These are phyloP conservation scores for Fusarium clavum DNA, from an alignment of 2,329 filamentous ascomycete genomes.

Conservation along the genomic window DNA sequence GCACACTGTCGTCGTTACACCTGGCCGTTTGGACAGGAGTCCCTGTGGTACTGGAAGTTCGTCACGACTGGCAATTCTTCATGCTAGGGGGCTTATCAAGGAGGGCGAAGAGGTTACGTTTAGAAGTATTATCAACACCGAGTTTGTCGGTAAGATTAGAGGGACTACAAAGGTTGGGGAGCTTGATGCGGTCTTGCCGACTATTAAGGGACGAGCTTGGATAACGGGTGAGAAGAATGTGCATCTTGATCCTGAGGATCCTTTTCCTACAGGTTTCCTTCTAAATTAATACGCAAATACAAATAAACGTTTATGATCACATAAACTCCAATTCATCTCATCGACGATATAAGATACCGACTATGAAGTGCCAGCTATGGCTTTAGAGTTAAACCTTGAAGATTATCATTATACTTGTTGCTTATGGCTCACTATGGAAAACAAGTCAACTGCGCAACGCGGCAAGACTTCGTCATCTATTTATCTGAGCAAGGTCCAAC, in stretches of 20 bases:
- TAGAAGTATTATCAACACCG: conserved; percentile 19
- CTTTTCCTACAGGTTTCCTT: not conserved
- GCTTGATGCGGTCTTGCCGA: conserved; percentile 13
- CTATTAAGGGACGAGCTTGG: conserved; percentile 16
- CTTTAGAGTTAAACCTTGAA: too few species aligned
- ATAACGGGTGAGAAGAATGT: conserved; percentile 25
- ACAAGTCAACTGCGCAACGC: too few species aligned
- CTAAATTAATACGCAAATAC: not conserved
- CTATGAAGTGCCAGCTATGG: accelerated
- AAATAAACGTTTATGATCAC: not conserved
- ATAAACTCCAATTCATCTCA: accelerated
- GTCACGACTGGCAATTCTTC: conserved; percentile 7
- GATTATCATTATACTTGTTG: too few species aligned
- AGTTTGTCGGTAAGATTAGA: conserved; percentile 17
- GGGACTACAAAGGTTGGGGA: conserved; percentile 5
- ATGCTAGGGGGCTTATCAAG: not conserved
- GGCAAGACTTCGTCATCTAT: too few species aligned
- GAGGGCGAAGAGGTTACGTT: conserved; percentile 14
- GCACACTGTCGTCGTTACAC: conserved; percentile 18
- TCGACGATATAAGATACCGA: accelerated
- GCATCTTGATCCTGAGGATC: conserved; percentile 21
- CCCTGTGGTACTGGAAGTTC: conserved; percentile 19
- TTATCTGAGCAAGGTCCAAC: too few species aligned
- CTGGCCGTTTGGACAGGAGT: conserved; percentile 14
- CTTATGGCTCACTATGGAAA: too few species aligned